Evolutionary conservation across 202 grass and related monocot species (phyloP).

Genomic region (Panicum virgatum): DNA sequence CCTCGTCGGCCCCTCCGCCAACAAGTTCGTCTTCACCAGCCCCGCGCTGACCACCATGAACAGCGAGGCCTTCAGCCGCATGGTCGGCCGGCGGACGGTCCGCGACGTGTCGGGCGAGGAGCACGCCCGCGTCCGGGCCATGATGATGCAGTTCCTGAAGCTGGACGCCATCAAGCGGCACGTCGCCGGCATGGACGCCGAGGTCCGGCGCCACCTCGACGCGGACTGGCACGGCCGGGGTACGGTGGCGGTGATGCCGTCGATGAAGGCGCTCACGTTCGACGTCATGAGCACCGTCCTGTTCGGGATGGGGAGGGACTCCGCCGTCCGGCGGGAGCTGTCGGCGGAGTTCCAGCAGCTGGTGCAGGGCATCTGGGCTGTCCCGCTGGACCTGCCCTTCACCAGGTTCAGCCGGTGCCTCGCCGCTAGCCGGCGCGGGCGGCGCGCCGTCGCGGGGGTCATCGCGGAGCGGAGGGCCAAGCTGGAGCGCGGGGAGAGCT

Average conservation of each 20-base stretch:
- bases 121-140: constrained; percentile 9
- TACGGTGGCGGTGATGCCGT: constrained; percentile 8
- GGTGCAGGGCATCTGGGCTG: constrained; percentile 4
- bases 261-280: constrained; percentile 28
- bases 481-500: not conserved
- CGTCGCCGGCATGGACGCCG: not conserved
- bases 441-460: not conserved
- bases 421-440: constrained; percentile 19
- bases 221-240: not conserved
- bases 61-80: not conserved
- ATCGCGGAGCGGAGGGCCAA: not conserved
- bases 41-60: not conserved
- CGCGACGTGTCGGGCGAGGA: not conserved
- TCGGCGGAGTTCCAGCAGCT: constrained; percentile 12
- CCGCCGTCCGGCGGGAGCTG: not conserved
- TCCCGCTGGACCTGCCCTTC: constrained; percentile 40
- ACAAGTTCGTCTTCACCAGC: constrained; percentile 28
- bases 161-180: not conserved
- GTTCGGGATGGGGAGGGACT: constrained; percentile 3
- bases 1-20: not conserved
- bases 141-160: constrained; percentile 11
- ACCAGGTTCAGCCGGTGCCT: constrained; percentile 28
- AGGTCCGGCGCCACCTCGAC: constrained; percentile 16
- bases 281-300: constrained; percentile 26
- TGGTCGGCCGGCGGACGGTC: not conserved